Evolutionary conservation across 768 basidiomycete genomes (phyloP).

Genomic region (Nidularia pulvinata): DNA sequence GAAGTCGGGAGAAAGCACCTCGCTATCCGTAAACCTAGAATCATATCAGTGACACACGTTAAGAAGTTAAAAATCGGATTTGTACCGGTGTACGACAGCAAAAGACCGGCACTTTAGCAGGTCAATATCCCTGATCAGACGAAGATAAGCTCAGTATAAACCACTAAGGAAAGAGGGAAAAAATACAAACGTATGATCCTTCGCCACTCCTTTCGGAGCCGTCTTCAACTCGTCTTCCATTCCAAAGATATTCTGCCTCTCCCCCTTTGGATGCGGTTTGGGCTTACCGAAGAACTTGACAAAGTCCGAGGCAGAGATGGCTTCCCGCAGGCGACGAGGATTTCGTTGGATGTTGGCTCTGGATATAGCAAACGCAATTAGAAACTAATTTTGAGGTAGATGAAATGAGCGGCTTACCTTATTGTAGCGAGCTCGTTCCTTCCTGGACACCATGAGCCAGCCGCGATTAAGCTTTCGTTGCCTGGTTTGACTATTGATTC

Average conservation of each 20-base stretch:
- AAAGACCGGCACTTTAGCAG: slow-evolving; percentile 84
- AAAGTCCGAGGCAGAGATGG: slow-evolving; percentile 73
- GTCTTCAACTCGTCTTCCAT: slow-evolving; percentile 86
- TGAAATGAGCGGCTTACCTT: slow-evolving; percentile 37
- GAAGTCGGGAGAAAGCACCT: slow-evolving; percentile 71
- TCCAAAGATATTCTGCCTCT: slow-evolving; percentile 81
- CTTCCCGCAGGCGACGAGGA: slow-evolving; percentile 57
- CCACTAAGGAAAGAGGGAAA: background rate
- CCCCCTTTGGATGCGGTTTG: slow-evolving; percentile 57
- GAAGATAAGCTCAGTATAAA: background rate
- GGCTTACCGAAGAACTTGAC: slow-evolving; percentile 77
- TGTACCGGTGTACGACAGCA: slow-evolving; percentile 61
- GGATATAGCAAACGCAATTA: slow-evolving; percentile 1
- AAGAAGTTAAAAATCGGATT: slow-evolving; percentile 16
- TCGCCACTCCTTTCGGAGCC: slow-evolving; percentile 89
- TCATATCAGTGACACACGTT: background rate
- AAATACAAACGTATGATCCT: slow-evolving; percentile 65
- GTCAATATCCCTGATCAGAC: slow-evolving; percentile 76
- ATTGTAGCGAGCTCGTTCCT: slow-evolving; percentile 81
- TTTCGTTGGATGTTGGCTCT: slow-evolving; percentile 67
- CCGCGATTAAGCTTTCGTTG: slow-evolving; percentile 71
- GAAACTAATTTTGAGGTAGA: background rate
- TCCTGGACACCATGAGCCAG: slow-evolving; percentile 78
- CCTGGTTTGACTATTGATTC: slow-evolving; percentile 56
- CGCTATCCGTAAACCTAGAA: slow-evolving; percentile 68